phyloP scores from a whole-genome alignment of 2,329 filamentous ascomycete genomes.

The Verticillium zaregamsianum region DNA sequence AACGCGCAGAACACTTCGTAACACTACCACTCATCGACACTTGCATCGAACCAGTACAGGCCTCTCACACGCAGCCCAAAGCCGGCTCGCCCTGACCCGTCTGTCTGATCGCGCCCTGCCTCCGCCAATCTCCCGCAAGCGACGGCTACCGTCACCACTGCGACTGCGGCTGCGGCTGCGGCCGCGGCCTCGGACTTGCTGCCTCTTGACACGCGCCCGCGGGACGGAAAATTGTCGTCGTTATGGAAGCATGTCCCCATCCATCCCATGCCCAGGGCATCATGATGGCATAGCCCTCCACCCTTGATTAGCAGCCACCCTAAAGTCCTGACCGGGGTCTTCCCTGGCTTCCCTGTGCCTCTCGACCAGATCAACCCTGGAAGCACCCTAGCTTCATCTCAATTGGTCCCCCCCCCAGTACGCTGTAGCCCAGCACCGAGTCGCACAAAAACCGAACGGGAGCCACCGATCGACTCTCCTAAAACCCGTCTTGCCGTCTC shows the following conservation, averaged over 20 bases:
- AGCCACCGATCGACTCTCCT: slow-evolving; percentile 32
- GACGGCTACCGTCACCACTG: not conserved
- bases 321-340: slow-evolving; percentile 29
- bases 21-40: not conserved
- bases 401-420: slow-evolving; percentile 34
- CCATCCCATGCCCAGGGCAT: slow-evolving; percentile 13
- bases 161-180: not conserved
- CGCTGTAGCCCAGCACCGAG: slow-evolving; percentile 19
- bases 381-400: slow-evolving; percentile 37
- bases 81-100: not conserved
- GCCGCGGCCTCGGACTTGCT: not conserved
- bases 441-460: slow-evolving; percentile 46
- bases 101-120: not conserved
- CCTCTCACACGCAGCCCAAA: not conserved
- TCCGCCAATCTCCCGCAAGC: not conserved
- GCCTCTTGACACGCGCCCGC: slow-evolving; percentile 12
- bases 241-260: slow-evolving; percentile 22
- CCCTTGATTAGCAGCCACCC: slow-evolving; percentile 35
- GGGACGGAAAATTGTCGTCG: slow-evolving; percentile 31
- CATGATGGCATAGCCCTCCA: slow-evolving; percentile 26
- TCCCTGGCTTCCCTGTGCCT: slow-evolving; percentile 28
- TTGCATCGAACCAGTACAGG: not conserved
- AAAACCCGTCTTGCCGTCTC: slow-evolving; percentile 1
- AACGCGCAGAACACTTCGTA: not conserved
- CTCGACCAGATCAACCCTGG: slow-evolving; percentile 29